These are phyloP conservation scores for Sporothrix brunneoviolacea DNA, from an alignment of 2,329 filamentous ascomycete species.

Conservation along the genomic window DNA sequence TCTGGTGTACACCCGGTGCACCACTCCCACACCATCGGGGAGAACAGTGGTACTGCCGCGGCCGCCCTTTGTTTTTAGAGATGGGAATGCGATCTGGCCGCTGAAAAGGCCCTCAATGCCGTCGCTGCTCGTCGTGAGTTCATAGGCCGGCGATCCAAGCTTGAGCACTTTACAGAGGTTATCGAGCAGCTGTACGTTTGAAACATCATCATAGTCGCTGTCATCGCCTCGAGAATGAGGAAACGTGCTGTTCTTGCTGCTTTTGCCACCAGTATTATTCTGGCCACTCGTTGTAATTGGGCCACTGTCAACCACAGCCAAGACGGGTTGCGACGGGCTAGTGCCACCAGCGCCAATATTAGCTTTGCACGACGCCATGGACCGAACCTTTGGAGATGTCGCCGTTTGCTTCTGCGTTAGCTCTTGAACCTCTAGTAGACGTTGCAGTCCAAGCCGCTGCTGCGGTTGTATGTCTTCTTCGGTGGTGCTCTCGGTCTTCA, in stretches of 20 bases:
- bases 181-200: slow-evolving; percentile 22
- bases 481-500: no score
- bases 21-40: slow-evolving; percentile 28
- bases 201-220: slow-evolving; percentile 13
- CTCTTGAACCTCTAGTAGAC: background rate
- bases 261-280: no score
- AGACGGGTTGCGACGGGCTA: background rate
- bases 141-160: slow-evolving; percentile 10
- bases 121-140: background rate
- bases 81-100: slow-evolving; percentile 25
- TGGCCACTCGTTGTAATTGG: no score
- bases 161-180: slow-evolving; percentile 11
- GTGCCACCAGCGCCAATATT: no score
- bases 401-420: background rate
- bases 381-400: background rate
- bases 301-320: background rate
- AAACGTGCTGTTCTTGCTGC: no score
- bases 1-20: slow-evolving; percentile 29
- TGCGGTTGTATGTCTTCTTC: no score
- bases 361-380: slow-evolving; percentile 8
- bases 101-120: slow-evolving; percentile 25
- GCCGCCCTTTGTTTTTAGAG: no score
- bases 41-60: slow-evolving; percentile 12
- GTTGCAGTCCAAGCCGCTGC: background rate
- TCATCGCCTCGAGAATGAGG: background rate